phyloP scores from a whole-genome alignment of 768 basidiomycete species.

The Boletellus ananas region DNA sequence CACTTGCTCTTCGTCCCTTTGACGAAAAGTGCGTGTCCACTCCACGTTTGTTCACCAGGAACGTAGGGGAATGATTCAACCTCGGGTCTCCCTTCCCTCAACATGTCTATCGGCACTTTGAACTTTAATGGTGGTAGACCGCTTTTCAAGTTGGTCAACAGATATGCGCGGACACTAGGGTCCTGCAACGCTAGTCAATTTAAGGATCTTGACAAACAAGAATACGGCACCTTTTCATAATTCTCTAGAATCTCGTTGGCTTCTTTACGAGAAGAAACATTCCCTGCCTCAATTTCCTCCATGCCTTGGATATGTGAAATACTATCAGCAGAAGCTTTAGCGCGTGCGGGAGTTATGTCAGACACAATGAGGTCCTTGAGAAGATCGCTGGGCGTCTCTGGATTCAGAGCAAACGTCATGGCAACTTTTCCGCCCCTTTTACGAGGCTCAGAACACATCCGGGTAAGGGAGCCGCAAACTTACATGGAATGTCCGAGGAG shows the following conservation, averaged over 20 bases:
- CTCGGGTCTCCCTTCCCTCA: conserved; percentile 56
- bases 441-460: conserved; percentile 1
- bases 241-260: conserved; percentile 62
- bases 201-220: too few species aligned
- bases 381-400: conserved; percentile 38
- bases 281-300: conserved; percentile 61
- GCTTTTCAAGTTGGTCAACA: conserved; percentile 73
- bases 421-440: conserved; percentile 83
- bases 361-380: conserved; percentile 64
- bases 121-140: conserved; percentile 49
- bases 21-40: conserved; percentile 65
- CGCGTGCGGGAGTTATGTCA: conserved; percentile 75
- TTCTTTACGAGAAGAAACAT: conserved; percentile 59
- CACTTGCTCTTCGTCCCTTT: conserved; percentile 78
- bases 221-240: conserved; percentile 53
- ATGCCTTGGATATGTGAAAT: conserved; percentile 64
- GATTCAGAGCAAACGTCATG: conserved; percentile 59
- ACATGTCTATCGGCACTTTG: conserved; percentile 66
- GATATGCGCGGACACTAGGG: conserved; percentile 69
- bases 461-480: conserved; percentile 22
- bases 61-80: conserved; percentile 78
- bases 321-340: conserved; percentile 60
- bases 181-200: conserved; percentile 48
- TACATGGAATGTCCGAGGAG: conserved; percentile 91
- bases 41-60: conserved; percentile 49